A percentile compares a stretch with the other conserved stretches of the same genome.
Conservation (phyloP, 2,329 filamentous ascomycete genomes). For the Trichoderma endophyticum region DNA sequence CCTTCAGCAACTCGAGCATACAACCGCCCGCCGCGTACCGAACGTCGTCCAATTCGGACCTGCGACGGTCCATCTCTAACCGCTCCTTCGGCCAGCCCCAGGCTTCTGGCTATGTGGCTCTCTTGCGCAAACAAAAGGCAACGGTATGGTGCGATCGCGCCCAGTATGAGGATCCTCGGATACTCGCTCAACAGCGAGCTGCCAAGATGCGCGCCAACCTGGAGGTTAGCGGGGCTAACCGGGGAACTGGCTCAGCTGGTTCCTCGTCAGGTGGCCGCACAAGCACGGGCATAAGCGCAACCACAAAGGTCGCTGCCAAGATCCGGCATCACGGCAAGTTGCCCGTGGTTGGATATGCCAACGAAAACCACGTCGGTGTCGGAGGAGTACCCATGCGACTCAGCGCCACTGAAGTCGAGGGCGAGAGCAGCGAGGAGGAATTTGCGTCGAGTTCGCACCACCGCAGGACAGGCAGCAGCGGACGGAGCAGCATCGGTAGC, state of each 20-base stretch:
- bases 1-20: slow-evolving; percentile 68
- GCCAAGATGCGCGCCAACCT: slow-evolving; percentile 83
- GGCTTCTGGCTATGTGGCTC: slow-evolving; percentile 81
- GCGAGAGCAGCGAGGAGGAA: slow-evolving; percentile 77
- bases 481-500: slow-evolving; percentile 64
- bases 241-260: slow-evolving; percentile 47
- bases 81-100: slow-evolving; percentile 65
- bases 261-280: slow-evolving; percentile 45
- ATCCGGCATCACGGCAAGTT: slow-evolving; percentile 84
- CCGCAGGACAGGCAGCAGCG: slow-evolving; percentile 70
- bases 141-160: slow-evolving; percentile 97
- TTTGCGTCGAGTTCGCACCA: slow-evolving; percentile 46
- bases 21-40: slow-evolving; percentile 57
- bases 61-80: slow-evolving; percentile 76
- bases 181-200: slow-evolving; percentile 77
- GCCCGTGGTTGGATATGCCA: slow-evolving; percentile 73
- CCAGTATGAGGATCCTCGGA: slow-evolving; percentile 84
- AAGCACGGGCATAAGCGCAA: slow-evolving; percentile 59
- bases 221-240: slow-evolving; percentile 64
- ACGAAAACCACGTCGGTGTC: slow-evolving; percentile 68
- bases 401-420: slow-evolving; percentile 93
- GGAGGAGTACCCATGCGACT: slow-evolving; percentile 85
- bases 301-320: slow-evolving; percentile 72
- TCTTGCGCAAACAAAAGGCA: slow-evolving; percentile 95
- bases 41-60: slow-evolving; percentile 53